Evolutionary conservation across 2,329 filamentous ascomycete species (phyloP).

Genomic region (Tolypocladium capitatum): DNA sequence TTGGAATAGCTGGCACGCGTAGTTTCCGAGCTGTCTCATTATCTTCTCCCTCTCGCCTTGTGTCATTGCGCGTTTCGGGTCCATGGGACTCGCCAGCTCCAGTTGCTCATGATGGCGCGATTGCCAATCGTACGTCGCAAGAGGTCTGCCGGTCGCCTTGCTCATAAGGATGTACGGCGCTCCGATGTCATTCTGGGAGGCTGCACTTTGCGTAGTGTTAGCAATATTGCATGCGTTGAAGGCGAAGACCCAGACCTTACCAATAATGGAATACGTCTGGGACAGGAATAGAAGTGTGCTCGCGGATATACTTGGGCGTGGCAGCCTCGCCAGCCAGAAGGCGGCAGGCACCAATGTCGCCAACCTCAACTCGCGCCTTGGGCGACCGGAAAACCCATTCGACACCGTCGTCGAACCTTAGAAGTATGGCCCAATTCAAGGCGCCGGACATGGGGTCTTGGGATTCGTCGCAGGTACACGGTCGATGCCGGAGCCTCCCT

Average conservation of each 20-base stretch:
- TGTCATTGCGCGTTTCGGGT: neutral
- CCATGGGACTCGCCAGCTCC: constrained; percentile 1
- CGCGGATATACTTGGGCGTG: constrained; percentile 15
- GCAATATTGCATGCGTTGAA: no score
- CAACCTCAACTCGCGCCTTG: constrained; percentile 5
- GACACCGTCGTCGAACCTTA: constrained; percentile 16
- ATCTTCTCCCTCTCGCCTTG: constrained; percentile 12
- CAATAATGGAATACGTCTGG: constrained; percentile 14
- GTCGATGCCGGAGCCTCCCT: neutral
- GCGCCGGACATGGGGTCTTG: constrained; percentile 13
- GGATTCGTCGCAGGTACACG: constrained; percentile 5
- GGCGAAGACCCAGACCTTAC: constrained; percentile 1
- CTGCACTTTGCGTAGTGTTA: neutral
- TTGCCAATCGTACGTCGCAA: constrained; percentile 11
- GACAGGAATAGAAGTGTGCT: constrained; percentile 16
- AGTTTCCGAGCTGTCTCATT: constrained; percentile 12
- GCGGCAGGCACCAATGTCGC: constrained; percentile 7
- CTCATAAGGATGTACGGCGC: constrained; percentile 20
- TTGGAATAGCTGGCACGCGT: constrained; percentile 12
- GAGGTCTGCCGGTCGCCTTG: constrained; percentile 14
- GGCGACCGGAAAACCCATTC: constrained; percentile 18
- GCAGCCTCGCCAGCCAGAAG: constrained; percentile 18
- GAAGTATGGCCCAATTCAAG: constrained; percentile 17
- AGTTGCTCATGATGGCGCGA: constrained; percentile 3
- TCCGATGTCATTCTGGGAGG: constrained; percentile 13